A percentile compares a stretch with the other conserved stretches of the same genome.
phyloP scores from a whole-genome alignment of 352 stramenopile genomes.

The Phytophthora tubulina region DNA sequence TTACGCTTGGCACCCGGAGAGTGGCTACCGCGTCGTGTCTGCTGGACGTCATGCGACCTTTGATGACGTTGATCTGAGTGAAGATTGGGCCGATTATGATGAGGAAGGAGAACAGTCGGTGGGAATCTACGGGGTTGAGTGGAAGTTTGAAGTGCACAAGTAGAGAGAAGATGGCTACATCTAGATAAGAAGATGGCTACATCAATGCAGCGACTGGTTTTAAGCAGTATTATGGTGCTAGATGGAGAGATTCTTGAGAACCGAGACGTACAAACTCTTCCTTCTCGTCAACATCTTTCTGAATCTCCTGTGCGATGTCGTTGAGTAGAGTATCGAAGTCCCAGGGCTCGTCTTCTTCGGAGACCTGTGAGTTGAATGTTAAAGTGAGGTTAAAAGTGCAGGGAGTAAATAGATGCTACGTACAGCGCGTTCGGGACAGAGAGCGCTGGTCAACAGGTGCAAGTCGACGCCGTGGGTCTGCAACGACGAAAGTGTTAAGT shows the following conservation, averaged over 20 bases:
- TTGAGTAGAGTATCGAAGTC: conserved; percentile 82
- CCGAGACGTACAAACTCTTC: conserved; percentile 64
- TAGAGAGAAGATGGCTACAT: conserved; percentile 33
- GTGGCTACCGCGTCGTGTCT: conserved; percentile 78
- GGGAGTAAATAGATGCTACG: neutral
- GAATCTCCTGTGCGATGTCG: conserved; percentile 83
- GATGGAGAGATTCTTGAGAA: conserved; percentile 38
- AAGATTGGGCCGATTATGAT: conserved; percentile 91
- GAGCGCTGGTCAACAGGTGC: conserved; percentile 66
- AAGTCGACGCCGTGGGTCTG: conserved; percentile 74
- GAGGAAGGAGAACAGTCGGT: conserved; percentile 82
- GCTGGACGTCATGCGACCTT: conserved; percentile 70
- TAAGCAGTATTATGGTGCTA: conserved; percentile 8
- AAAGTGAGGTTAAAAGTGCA: neutral
- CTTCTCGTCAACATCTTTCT: conserved; percentile 82
- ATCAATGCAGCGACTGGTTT: no score
- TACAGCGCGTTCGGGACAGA: conserved; percentile 81
- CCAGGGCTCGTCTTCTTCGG: conserved; percentile 75
- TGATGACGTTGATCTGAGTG: conserved; percentile 81
- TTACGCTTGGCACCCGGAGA: conserved; percentile 81
- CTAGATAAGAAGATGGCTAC: no score
- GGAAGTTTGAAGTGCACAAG: conserved; percentile 88
- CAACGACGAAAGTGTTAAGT: neutral
- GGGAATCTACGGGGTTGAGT: conserved; percentile 80
- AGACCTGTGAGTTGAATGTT: conserved; percentile 45